Conservation (phyloP, 2,329 filamentous ascomycete genomes). For the Colletotrichum sp. region DNA sequence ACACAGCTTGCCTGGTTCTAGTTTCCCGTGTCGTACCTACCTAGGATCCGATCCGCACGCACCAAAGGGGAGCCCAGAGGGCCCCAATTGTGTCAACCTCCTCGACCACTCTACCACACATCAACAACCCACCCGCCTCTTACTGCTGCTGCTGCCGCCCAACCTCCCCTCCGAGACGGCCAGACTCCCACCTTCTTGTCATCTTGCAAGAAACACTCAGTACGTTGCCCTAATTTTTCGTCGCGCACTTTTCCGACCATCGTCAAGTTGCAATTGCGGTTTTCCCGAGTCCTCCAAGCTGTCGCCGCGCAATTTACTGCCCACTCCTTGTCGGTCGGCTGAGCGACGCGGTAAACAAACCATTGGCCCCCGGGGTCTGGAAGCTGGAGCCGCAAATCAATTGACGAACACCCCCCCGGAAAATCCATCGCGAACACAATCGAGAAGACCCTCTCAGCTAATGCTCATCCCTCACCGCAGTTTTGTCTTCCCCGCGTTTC, state of each 20-base stretch:
- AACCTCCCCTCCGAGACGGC: conserved; percentile 18
- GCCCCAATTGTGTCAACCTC: conserved; percentile 18
- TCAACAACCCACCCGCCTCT: conserved; percentile 16
- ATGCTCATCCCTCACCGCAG: conserved; percentile 12
- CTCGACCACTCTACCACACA: conserved; percentile 4
- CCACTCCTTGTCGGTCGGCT: conserved; percentile 21
- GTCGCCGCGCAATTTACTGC: conserved; percentile 12
- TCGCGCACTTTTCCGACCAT: neutral
- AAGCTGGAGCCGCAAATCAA: conserved; percentile 23
- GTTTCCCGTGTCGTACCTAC: conserved; percentile 11
- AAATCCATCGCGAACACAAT: conserved; percentile 24
- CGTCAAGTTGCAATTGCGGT: conserved; percentile 8
- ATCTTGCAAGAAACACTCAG: neutral
- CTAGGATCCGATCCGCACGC: conserved; percentile 8
- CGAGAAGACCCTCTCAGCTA: conserved; percentile 15
- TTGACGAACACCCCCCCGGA: conserved; percentile 17
- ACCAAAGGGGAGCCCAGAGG: neutral
- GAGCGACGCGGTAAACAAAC: conserved; percentile 35
- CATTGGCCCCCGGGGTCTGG: conserved; percentile 23
- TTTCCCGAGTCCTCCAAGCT: conserved; percentile 1
- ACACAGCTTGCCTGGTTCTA: conserved; percentile 6
- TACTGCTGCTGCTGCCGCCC: conserved; percentile 7
- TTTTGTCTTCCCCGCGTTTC: conserved; percentile 4
- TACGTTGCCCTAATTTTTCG: conserved; percentile 1
- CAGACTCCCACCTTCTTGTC: neutral